Evolutionary conservation across 176 grass and related monocot species (phyloP), one percentile per base, ranked within the genome.

Genomic region (Tillandsia fasciculata): DNA sequence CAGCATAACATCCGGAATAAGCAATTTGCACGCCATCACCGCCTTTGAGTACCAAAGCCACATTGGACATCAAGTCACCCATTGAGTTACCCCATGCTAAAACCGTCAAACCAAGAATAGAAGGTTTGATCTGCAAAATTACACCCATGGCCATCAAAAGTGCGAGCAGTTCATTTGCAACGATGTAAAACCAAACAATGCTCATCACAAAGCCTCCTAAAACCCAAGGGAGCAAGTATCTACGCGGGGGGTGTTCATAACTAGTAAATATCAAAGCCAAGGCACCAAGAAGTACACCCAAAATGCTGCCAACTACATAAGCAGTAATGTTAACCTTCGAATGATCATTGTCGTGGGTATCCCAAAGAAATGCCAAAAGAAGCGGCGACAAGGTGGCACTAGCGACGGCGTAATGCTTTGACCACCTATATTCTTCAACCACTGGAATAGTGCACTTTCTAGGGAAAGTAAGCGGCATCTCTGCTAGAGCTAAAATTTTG

Each of bases 1-100:
- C 72, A 12, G 72, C 72, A 74, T 74, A 74, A 64, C 72, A 74
- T 74, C 72, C 72, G 64, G 72, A 74, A 48, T 64, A 64, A 49
- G 72, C 72, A 65, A 74, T 49, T 52, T 74, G 72, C 11, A 74
- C 72, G 22, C 28, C 72, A 74, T 74, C 72, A 12, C 61, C 59
- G 10, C 72, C 58, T 51, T 52, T 65, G 22, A 74, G 48, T n/a
- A 49, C 72, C 49, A 74, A 74, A 28, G 72, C 72, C 28, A 74
- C 72, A 51, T 74, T 74, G 24, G 72, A 74, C 17, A 64, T 65
- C 59, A 74, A 65, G 50, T 74, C 72, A n/a, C 72, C 72, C 72
- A 74, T 74, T 49, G 72, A 57, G 33, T 42, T 42, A 42, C 33
- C 33, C 33, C 33, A 42, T 42, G 33, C 33, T 42, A 73, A 73